Percentiles rank a stretch among this genome's conserved stretches.
Conservation (phyloP, 2,329 filamentous ascomycete genomes). For the Tolypocladium pustulatum region DNA sequence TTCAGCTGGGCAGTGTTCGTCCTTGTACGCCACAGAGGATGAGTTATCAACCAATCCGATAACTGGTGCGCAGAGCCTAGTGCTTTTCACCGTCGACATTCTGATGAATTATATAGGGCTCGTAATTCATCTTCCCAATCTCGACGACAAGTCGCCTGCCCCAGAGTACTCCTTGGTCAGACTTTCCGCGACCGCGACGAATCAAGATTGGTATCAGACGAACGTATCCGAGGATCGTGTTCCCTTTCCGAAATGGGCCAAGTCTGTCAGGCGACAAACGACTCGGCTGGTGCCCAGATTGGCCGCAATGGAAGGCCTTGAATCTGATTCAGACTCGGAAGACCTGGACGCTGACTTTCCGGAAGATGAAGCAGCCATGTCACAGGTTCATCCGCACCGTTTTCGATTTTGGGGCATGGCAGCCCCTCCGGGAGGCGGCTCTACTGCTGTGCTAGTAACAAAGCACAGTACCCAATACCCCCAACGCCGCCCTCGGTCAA, state of each 20-base stretch:
- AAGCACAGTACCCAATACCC: slow-evolving; percentile 37
- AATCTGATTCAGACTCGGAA: slow-evolving; percentile 15
- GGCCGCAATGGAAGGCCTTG: slow-evolving; percentile 28
- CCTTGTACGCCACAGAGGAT: slow-evolving; percentile 28
- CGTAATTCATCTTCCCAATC: slow-evolving; percentile 27
- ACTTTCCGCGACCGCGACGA: slow-evolving; percentile 39
- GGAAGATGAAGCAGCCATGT: slow-evolving; percentile 16
- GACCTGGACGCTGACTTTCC: slow-evolving; percentile 9
- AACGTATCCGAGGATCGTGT: slow-evolving; percentile 25
- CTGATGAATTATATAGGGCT: slow-evolving; percentile 24
- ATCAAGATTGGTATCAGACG: slow-evolving; percentile 42
- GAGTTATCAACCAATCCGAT: slow-evolving; percentile 21
- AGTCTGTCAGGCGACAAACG: slow-evolving; percentile 32
- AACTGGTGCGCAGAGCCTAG: slow-evolving; percentile 5
- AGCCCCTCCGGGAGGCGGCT: slow-evolving; percentile 38
- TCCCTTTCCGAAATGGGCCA: slow-evolving; percentile 33
- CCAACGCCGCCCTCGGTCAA: slow-evolving; percentile 28
- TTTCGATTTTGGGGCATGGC: slow-evolving; percentile 44
- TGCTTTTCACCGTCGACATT: background rate
- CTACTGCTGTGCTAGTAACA: slow-evolving; percentile 39
- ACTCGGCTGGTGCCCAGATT: slow-evolving; percentile 32
- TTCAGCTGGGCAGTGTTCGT: slow-evolving; percentile 31
- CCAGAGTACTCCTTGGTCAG: slow-evolving; percentile 43
- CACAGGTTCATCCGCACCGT: slow-evolving; percentile 37
- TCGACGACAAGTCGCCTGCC: slow-evolving; percentile 12